A percentile compares a stretch with the other conserved stretches of the same genome.
These are phyloP conservation scores for Solanum chacoense DNA, from an alignment of 305 asterid genomes.

Conservation along the genomic window DNA sequence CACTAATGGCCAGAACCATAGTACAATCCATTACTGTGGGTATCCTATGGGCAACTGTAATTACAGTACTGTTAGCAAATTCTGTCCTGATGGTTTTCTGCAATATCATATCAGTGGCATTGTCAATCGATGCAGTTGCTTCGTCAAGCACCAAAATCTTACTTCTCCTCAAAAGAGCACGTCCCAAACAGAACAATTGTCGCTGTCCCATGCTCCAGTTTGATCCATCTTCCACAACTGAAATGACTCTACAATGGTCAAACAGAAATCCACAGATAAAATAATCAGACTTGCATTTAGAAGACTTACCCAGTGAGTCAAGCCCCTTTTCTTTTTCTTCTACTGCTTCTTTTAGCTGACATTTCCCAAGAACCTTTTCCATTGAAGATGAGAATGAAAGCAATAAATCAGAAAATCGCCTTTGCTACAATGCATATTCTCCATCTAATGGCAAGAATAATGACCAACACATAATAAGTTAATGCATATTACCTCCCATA, in stretches of 20 bases:
- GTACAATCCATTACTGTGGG: constrained; percentile 95
- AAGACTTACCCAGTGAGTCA: constrained; percentile 58
- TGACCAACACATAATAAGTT: background rate
- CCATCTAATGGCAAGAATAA: background rate
- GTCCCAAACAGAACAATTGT: constrained; percentile 77
- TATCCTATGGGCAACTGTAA: constrained; percentile 85
- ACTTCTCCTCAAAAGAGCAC: constrained; percentile 69
- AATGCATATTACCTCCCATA: constrained; percentile 64
- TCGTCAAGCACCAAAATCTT: constrained; percentile 80
- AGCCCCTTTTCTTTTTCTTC: constrained; percentile 65
- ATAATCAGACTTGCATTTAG: background rate
- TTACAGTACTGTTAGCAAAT: constrained; percentile 63
- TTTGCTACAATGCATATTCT: background rate
- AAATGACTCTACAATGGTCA: background rate
- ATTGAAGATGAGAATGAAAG: background rate
- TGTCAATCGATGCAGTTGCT: constrained; percentile 95
- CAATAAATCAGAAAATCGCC: background rate
- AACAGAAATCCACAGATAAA: background rate
- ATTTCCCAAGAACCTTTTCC: constrained; percentile 39
- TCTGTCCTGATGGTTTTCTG: constrained; percentile 74
- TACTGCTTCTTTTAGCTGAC: constrained; percentile 79
- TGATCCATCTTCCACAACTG: constrained; percentile 89
- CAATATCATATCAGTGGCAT: constrained; percentile 65
- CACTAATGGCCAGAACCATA: constrained; percentile 77
- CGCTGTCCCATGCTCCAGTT: constrained; percentile 99